Evolutionary conservation across 2,329 filamentous ascomycete genomes (phyloP).

Genomic region (Ambrosiella cleistominuta): DNA sequence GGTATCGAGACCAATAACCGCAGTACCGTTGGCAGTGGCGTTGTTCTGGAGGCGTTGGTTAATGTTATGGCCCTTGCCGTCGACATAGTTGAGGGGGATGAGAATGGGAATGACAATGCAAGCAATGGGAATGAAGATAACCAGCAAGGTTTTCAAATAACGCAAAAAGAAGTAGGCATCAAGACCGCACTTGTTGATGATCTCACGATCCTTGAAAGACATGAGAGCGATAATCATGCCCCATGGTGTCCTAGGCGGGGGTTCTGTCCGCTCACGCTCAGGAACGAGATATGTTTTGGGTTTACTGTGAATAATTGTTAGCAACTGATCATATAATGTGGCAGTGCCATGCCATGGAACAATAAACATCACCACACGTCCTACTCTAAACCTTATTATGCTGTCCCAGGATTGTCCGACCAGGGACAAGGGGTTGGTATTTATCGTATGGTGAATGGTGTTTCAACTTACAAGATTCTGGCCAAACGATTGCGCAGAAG

Average conservation of each 20-base stretch:
- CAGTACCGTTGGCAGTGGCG: conserved; percentile 15
- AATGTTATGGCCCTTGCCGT: conserved; percentile 44
- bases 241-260: conserved; percentile 43
- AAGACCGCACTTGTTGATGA: conserved; percentile 88
- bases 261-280: conserved; percentile 63
- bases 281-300: conserved; percentile 75
- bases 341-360: neutral
- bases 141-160: conserved; percentile 58
- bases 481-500: conserved; percentile 61
- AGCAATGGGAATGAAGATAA: conserved; percentile 79
- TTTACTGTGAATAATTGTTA: conserved; percentile 32
- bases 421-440: neutral
- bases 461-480: conserved; percentile 55
- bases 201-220: conserved; percentile 53
- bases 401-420: neutral
- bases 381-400: neutral
- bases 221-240: conserved; percentile 42
- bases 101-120: conserved; percentile 66
- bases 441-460: neutral
- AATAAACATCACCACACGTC: neutral
- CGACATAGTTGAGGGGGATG: conserved; percentile 65
- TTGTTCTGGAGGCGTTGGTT: conserved; percentile 18
- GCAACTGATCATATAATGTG: neutral
- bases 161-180: conserved; percentile 96
- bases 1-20: conserved; percentile 51